These are phyloP conservation scores for Myrica gale DNA, from an alignment of 306 rosid species.

Conservation along the genomic window DNA sequence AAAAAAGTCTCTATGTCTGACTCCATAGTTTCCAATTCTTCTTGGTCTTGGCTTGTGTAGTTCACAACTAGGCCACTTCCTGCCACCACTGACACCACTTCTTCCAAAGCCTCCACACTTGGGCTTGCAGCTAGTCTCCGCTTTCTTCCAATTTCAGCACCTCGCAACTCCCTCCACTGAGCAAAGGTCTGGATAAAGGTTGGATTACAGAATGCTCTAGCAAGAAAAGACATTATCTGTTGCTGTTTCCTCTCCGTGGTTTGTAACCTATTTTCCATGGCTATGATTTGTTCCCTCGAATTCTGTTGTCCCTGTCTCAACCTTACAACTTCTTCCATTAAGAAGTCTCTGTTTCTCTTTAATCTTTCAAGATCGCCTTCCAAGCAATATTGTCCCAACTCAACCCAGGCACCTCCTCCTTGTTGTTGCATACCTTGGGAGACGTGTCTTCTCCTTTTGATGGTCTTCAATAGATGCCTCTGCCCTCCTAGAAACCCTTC, in stretches of 20 bases:
- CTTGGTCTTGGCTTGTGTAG: conserved; percentile 31
- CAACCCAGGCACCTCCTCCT: conserved; percentile 56
- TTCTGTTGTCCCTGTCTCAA: conserved; percentile 72
- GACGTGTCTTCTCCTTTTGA: conserved; percentile 82
- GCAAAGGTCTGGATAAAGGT: conserved; percentile 46
- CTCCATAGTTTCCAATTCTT: conserved; percentile 42
- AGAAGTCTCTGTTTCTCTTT: conserved; percentile 56
- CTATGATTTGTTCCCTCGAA: conserved; percentile 44
- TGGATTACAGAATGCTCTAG: conserved; percentile 59
- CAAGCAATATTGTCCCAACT: conserved; percentile 72
- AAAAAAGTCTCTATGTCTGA: conserved; percentile 60
- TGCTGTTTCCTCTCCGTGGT: conserved; percentile 71
- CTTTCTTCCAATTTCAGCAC: conserved; percentile 51
- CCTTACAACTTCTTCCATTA: conserved; percentile 66
- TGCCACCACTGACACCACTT: conserved; percentile 19
- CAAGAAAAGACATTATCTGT: conserved; percentile 64
- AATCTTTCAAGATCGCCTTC: conserved; percentile 67
- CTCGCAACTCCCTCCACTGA: conserved; percentile 37
- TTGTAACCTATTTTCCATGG: conserved; percentile 63
- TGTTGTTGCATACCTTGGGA: conserved; percentile 37
- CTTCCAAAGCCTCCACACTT: conserved; percentile 56
- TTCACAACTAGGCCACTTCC: conserved; percentile 27
- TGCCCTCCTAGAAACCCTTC: conserved; percentile 93
- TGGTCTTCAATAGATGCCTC: conserved; percentile 62
- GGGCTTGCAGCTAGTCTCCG: conserved; percentile 59